Percentiles rank a stretch among this genome's conserved stretches.
Evolutionary conservation across 2,329 filamentous ascomycete genomes (phyloP).

Genomic region (Claviceps monticola): DNA sequence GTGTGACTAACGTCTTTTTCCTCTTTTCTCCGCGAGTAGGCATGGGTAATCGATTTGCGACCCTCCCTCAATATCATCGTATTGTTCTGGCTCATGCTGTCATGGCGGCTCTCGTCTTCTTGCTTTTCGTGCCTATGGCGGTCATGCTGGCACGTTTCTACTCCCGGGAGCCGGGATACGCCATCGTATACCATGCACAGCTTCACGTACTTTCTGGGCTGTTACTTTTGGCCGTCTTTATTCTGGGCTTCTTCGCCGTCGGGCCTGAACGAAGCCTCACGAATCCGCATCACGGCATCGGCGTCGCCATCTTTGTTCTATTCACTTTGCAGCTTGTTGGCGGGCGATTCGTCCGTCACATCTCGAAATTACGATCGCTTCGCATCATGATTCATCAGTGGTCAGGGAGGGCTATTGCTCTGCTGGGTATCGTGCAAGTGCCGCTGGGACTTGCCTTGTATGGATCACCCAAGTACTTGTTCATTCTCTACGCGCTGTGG

Average conservation of each 20-base stretch:
- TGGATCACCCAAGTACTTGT: conserved; percentile 72
- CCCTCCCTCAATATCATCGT: conserved; percentile 53
- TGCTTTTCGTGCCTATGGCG: conserved; percentile 59
- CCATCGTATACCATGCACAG: conserved; percentile 59
- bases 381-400: conserved; percentile 68
- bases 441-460: conserved; percentile 84
- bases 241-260: conserved; percentile 67
- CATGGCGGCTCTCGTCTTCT: conserved; percentile 58
- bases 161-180: conserved; percentile 43
- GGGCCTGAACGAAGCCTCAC: conserved; percentile 56
- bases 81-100: conserved; percentile 60
- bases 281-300: conserved; percentile 78
- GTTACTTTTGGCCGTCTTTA: conserved; percentile 56
- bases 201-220: conserved; percentile 56
- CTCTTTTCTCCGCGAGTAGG: conserved; percentile 28
- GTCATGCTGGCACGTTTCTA: conserved; percentile 64
- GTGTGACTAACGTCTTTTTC: not conserved
- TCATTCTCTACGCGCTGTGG: conserved; percentile 75
- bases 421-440: conserved; percentile 77
- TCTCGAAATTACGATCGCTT: conserved; percentile 34
- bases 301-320: conserved; percentile 62
- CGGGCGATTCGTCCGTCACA: conserved; percentile 47
- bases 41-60: conserved; percentile 70
- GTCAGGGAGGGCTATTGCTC: conserved; percentile 62
- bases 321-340: conserved; percentile 58